Percentiles rank a stretch among this genome's conserved stretches.
Conservation (phyloP, 164 flowering plant genomes). For the Kalanchoe fedtschenkoi region DNA sequence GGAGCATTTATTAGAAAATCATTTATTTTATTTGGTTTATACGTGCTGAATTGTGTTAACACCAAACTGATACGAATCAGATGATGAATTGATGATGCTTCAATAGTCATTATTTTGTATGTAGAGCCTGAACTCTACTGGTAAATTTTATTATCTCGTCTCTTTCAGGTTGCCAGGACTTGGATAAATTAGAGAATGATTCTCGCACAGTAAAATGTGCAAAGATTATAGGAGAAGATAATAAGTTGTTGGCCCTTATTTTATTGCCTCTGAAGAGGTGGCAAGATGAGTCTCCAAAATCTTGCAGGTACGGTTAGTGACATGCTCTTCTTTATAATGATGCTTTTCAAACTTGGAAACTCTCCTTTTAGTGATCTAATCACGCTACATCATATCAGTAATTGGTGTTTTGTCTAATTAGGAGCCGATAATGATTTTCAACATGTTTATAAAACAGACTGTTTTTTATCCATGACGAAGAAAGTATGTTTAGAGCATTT, state of each 20-base stretch:
- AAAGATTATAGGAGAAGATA: slow-evolving; percentile 60
- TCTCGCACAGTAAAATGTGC: slow-evolving; percentile 90
- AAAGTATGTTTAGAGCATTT: neutral
- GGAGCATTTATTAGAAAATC: neutral
- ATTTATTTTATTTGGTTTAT: neutral
- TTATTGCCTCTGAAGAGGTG: slow-evolving; percentile 58
- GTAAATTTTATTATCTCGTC: neutral
- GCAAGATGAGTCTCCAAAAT: slow-evolving; percentile 27
- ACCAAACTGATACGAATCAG: too few species aligned
- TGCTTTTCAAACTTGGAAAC: neutral
- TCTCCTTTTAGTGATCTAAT: neutral
- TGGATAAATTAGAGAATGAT: slow-evolving; percentile 68
- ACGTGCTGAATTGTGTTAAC: neutral
- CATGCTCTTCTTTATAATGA: neutral
- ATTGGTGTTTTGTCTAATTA: neutral
- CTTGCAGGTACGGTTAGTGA: slow-evolving; percentile 35
- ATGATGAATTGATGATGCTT: too few species aligned
- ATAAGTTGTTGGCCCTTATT: slow-evolving; percentile 46
- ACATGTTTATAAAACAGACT: neutral
- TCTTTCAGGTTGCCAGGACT: slow-evolving; percentile 45
- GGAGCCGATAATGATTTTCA: neutral
- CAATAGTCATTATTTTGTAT: neutral
- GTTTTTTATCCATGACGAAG: neutral
- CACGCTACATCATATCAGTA: neutral
- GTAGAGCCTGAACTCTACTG: neutral